phyloP scores from a whole-genome alignment of 139 green algal species.

The Tetradesmus obliquus region DNA sequence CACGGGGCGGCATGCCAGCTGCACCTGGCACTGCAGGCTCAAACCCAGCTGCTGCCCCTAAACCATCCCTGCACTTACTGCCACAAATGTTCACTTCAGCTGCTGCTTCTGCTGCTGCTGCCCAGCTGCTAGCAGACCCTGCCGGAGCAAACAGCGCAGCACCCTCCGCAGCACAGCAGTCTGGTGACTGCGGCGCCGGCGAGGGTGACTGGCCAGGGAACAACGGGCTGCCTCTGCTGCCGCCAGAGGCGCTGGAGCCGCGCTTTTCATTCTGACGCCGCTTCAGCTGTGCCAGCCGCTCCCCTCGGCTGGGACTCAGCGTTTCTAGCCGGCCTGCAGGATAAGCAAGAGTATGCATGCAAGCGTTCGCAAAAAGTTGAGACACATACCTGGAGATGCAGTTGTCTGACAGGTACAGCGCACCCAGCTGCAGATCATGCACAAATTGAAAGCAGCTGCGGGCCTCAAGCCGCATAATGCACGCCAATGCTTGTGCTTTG shows the following conservation, averaged over 20 bases:
- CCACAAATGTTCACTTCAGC: neutral
- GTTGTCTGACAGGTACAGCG: too few species aligned
- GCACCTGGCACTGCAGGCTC: neutral
- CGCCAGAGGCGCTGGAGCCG: constrained; percentile 45
- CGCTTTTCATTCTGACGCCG: constrained; percentile 66
- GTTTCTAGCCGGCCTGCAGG: constrained; percentile 48
- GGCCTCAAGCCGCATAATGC: too few species aligned
- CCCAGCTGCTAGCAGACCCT: neutral
- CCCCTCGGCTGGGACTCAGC: constrained; percentile 58
- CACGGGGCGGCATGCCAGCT: neutral
- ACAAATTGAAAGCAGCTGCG: too few species aligned
- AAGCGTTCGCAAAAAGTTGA: neutral
- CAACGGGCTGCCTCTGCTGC: constrained; percentile 2
- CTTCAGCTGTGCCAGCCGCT: constrained; percentile 62
- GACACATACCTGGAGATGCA: neutral
- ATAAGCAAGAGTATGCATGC: neutral
- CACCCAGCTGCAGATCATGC: too few species aligned
- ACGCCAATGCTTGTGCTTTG: too few species aligned
- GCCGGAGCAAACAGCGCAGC: neutral
- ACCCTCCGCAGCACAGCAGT: neutral
- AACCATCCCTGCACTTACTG: neutral
- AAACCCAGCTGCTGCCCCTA: neutral
- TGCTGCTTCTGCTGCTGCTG: neutral
- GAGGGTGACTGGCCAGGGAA: neutral
- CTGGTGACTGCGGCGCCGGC: neutral